Conservation (phyloP, 495 filamentous ascomycete genomes). For the Xanthoparmelia taractica region DNA sequence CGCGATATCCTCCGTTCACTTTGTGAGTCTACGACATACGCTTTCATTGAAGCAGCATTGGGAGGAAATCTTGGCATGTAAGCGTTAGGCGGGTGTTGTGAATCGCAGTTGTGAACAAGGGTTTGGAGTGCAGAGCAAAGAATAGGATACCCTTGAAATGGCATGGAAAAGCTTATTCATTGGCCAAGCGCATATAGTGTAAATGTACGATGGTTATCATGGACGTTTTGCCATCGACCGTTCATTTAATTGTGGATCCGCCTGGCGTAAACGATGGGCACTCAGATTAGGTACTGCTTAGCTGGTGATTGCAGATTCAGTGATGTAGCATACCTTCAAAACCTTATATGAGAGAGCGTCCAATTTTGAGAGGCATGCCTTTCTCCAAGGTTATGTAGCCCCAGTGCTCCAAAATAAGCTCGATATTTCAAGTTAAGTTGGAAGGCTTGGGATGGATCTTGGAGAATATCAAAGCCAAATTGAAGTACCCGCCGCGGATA, state of each 20-base stretch:
- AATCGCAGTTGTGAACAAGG: neutral
- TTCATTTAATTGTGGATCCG: neutral
- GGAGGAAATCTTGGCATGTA: neutral
- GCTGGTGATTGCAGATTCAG: neutral
- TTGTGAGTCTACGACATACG: neutral
- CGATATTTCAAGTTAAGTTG: neutral
- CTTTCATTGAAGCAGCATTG: neutral
- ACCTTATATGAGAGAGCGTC: neutral
- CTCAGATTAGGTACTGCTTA: neutral
- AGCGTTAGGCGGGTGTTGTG: neutral
- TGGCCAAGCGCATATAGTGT: neutral
- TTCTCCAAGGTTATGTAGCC: neutral
- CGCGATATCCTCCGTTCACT: neutral
- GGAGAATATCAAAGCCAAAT: slow-evolving; percentile 31
- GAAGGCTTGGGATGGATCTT: neutral
- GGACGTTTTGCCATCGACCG: neutral
- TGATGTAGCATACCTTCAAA: too few species aligned
- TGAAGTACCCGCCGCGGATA: slow-evolving; percentile 51
- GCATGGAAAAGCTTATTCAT: neutral
- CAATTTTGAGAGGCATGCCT: neutral
- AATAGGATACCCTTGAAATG: neutral
- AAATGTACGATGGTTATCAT: neutral
- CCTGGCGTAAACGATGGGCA: neutral
- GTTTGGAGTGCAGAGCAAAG: neutral
- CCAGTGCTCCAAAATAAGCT: neutral